phyloP scores from a whole-genome alignment of 2,329 filamentous ascomycete genomes.

The Alternaria dauci region DNA sequence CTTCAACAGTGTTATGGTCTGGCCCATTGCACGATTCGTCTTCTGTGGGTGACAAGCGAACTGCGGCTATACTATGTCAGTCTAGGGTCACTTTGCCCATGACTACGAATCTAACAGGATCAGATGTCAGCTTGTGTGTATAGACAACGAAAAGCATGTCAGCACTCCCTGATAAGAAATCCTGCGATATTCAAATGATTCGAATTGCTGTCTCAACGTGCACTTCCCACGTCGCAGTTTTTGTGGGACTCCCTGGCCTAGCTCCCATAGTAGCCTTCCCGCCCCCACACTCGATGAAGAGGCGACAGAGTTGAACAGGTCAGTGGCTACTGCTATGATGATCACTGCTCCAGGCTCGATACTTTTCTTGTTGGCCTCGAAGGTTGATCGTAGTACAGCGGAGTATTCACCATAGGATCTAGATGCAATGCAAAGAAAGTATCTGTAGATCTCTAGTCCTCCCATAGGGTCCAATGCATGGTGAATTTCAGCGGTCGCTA shows the following conservation, averaged over 20 bases:
- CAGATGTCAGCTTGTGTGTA: background rate
- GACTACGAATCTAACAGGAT: background rate
- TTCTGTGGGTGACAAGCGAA: background rate
- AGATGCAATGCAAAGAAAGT: background rate
- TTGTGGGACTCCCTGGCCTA: background rate
- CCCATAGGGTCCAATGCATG: background rate
- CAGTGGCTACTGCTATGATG: background rate
- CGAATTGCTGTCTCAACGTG: background rate
- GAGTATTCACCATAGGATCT: background rate
- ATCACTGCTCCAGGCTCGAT: background rate
- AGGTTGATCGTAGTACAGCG: background rate
- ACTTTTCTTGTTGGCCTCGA: background rate
- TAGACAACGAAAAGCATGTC: background rate
- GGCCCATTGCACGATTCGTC: background rate
- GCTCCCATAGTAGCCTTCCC: conserved; percentile 1
- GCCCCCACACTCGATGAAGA: conserved; percentile 4
- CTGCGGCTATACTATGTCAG: background rate
- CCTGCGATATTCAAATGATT: background rate
- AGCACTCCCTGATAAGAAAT: background rate
- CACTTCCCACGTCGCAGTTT: conserved; percentile 1
- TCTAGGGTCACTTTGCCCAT: background rate
- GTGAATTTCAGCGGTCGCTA: background rate
- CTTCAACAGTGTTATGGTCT: background rate
- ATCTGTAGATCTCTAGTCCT: background rate
- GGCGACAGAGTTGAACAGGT: background rate